Conservation (phyloP, 352 stramenopile species). For the Phytophthora palmivora region DNA sequence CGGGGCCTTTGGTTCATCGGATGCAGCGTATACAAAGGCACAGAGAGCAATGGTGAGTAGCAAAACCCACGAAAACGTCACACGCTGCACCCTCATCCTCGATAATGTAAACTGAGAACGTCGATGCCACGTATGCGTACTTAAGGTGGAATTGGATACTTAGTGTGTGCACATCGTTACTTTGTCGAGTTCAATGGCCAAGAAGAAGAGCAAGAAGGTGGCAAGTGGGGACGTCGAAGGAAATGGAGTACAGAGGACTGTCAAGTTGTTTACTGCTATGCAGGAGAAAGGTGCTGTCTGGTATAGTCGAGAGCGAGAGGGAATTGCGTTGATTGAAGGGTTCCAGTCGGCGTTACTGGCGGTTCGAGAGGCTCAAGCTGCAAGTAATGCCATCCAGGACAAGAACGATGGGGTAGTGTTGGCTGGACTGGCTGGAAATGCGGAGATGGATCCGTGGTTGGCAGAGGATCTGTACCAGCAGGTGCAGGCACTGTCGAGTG, state of each 20-base stretch:
- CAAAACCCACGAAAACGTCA: constrained; percentile 34
- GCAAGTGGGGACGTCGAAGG: not conserved
- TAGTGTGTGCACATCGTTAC: not conserved
- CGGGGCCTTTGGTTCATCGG: constrained; percentile 14
- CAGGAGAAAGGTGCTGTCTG: constrained; percentile 55
- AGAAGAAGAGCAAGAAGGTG: constrained; percentile 48
- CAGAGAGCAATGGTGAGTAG: constrained; percentile 36
- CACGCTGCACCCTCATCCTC: constrained; percentile 21
- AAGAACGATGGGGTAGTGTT: constrained; percentile 21
- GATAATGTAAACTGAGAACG: constrained; percentile 9
- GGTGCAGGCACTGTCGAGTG: constrained; percentile 51
- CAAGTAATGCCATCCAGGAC: constrained; percentile 2
- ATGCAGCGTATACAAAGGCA: not conserved
- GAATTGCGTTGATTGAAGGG: constrained; percentile 67
- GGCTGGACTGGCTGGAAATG: constrained; percentile 37
- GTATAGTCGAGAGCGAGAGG: constrained; percentile 71
- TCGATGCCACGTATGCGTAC: constrained; percentile 26
- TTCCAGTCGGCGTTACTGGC: constrained; percentile 73
- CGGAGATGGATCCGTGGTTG: constrained; percentile 71
- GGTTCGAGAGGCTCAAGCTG: constrained; percentile 34
- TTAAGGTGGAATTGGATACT: constrained; percentile 8
- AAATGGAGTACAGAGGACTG: constrained; percentile 2
- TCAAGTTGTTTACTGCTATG: constrained; percentile 46
- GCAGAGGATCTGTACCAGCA: constrained; percentile 73
- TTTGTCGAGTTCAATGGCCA: constrained; percentile 35